Conservation (phyloP, 2,329 filamentous ascomycete genomes). For the Cytospora leucostoma region DNA sequence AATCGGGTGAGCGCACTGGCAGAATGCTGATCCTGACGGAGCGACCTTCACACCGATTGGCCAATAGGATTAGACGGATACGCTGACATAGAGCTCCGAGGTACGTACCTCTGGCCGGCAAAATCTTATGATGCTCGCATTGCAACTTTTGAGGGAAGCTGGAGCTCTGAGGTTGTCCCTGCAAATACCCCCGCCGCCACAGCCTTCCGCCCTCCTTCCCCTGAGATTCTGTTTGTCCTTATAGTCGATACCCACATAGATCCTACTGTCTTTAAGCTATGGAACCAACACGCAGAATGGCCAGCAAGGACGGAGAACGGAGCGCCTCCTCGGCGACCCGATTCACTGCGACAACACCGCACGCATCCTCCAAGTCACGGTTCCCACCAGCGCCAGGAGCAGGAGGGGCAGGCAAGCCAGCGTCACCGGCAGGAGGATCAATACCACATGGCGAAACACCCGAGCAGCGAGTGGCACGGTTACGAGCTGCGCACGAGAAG, state of each 20-base stretch:
- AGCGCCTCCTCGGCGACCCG: conserved; percentile 79
- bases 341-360: conserved; percentile 70
- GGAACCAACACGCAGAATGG: conserved; percentile 11
- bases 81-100: background rate
- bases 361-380: conserved; percentile 63
- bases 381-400: conserved; percentile 28
- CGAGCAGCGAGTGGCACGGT: conserved; percentile 67
- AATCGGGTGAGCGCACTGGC: background rate
- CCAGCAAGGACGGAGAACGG: conserved; percentile 41
- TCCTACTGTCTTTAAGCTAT: background rate
- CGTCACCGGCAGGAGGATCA: conserved; percentile 30
- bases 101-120: conserved; percentile 9
- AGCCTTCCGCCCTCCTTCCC: background rate
- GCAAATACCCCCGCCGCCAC: background rate
- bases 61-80: conserved; percentile 10
- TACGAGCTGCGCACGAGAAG: conserved; percentile 68
- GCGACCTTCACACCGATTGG: background rate
- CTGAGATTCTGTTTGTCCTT: background rate
- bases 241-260: background rate
- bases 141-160: conserved; percentile 10
- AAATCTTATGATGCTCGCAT: conserved; percentile 21
- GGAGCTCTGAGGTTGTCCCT: background rate
- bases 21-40: background rate
- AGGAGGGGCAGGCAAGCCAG: conserved; percentile 20
- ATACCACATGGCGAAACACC: conserved; percentile 55